Evolutionary conservation across 1,284 basidiomycete genomes (phyloP), one percentile per base, ranked within the genome.

Genomic region (Lentinula novae-zelandiae): DNA sequence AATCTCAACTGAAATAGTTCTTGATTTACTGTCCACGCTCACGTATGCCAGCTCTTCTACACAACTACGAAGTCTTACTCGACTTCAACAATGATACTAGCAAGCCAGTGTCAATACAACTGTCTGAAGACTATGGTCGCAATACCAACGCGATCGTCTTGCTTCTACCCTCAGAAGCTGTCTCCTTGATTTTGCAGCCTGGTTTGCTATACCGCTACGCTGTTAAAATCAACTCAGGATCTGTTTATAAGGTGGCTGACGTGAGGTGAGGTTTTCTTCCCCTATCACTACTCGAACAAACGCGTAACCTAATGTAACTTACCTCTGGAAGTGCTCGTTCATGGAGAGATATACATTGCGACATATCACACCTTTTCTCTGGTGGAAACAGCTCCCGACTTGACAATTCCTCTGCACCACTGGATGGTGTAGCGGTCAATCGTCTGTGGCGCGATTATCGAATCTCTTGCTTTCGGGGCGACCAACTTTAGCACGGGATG

Each of bases 1-100:
- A 22, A 33, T 34, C 39, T 52, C 60, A 44, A 40, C 46, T 31
- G 10, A 40, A 17, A 15, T 49, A 53, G 38, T 38, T 31, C 42
- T 42, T 27, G 44, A 5, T 27, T 33, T 17, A 34, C 49, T 34
- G 49, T 50, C 20, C 27, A 50, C 49, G 15, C 53, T 40, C 39
- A 40, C 39, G 34, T 17, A 77, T 78, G 77, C 75, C 77, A 58
- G 70, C 75, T 53, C 81, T 68, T 75, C 72, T 66, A 69, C 79
- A 74, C 78, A 75, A 70, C 63, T 87, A 86, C 72, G 40, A 87
- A 69, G 79, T 89, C 68, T 76, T 83, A 60, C 81, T 89, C 68
- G 83, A 86, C 71, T 81, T 89, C 69, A 82, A 79, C 61, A 89
- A 89, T 71, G 87, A 89, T 66, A 87, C 85, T 12, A 80, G 77